These are phyloP conservation scores for Cyberlindnera samutprakarnensis DNA, from an alignment of 805 yeast genomes.

Conservation along the genomic window DNA sequence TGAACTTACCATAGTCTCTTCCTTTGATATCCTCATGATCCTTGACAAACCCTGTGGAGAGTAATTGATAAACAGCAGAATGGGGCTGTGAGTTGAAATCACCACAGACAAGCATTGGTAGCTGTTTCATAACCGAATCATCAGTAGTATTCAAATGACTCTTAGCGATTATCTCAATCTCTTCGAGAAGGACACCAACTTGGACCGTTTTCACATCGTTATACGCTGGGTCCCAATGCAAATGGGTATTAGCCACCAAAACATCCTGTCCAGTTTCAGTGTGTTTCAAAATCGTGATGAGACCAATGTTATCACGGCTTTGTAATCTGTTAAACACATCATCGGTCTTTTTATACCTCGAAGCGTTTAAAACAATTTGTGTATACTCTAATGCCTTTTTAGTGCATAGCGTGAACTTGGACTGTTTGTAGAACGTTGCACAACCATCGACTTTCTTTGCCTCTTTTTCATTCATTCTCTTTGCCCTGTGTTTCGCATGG, in stretches of 20 bases:
- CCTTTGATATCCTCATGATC: slow-evolving; percentile 78
- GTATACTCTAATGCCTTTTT: slow-evolving; percentile 78
- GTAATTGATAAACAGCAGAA: slow-evolving; percentile 88
- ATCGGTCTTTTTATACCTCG: slow-evolving; percentile 84
- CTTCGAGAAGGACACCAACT: slow-evolving; percentile 86
- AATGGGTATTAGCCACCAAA: slow-evolving; percentile 81
- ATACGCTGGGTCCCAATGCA: slow-evolving; percentile 97
- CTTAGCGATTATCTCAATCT: slow-evolving; percentile 61
- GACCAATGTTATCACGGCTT: slow-evolving; percentile 91
- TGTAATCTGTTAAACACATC: slow-evolving; percentile 94
- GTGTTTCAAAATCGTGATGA: slow-evolving; percentile 69
- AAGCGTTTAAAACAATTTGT: slow-evolving; percentile 69
- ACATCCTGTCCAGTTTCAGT: slow-evolving; percentile 62
- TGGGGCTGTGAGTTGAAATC: slow-evolving; percentile 86
- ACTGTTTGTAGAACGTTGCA: slow-evolving; percentile 78
- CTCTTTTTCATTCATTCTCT: slow-evolving; percentile 75
- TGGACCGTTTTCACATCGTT: slow-evolving; percentile 96
- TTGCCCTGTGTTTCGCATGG: slow-evolving; percentile 85
- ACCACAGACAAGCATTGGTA: slow-evolving; percentile 85
- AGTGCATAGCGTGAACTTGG: slow-evolving; percentile 62
- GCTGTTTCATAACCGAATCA: slow-evolving; percentile 41
- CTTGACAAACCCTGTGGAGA: slow-evolving; percentile 73
- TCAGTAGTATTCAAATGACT: slow-evolving; percentile 25
- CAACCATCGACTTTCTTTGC: slow-evolving; percentile 95
- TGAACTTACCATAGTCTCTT: slow-evolving; percentile 84